Percentiles rank a stretch among this genome's conserved stretches.
These are phyloP conservation scores for Diospyros lotus DNA, from an alignment of 148 eudicot species.

Conservation along the genomic window DNA sequence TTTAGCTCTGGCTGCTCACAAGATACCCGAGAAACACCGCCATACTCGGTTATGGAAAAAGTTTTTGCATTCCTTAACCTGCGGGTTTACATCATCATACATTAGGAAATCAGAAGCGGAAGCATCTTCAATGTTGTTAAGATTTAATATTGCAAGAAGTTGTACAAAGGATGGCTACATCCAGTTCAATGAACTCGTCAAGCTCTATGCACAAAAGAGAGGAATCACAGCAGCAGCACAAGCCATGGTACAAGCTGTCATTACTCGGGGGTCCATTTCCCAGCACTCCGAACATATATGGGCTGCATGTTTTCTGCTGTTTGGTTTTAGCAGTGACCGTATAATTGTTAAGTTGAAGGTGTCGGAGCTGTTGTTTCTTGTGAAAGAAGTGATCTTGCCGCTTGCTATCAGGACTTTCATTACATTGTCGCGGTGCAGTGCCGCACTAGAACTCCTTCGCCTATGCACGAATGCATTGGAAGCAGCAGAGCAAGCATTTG, in stretches of 20 bases:
- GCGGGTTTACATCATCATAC: conserved; percentile 65
- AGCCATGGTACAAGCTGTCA: conserved; percentile 71
- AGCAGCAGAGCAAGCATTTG: conserved; percentile 81
- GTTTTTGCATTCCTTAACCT: conserved; percentile 56
- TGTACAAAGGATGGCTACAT: conserved; percentile 62
- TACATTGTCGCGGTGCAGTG: conserved; percentile 71
- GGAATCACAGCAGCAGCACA: conserved; percentile 66
- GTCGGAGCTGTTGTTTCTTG: conserved; percentile 54
- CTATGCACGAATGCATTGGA: conserved; percentile 81
- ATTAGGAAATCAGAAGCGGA: conserved; percentile 72
- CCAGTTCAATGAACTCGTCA: conserved; percentile 61
- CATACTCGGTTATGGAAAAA: conserved; percentile 55
- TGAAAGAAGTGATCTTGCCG: conserved; percentile 74
- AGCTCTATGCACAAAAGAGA: conserved; percentile 70
- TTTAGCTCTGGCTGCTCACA: conserved; percentile 74
- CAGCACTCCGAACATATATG: conserved; percentile 72
- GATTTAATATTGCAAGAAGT: conserved; percentile 78
- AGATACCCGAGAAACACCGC: conserved; percentile 63
- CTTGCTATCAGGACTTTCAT: conserved; percentile 74
- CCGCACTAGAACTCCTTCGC: conserved; percentile 85
- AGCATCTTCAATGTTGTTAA: conserved; percentile 71
- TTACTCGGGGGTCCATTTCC: conserved; percentile 41
- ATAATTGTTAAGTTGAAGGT: conserved; percentile 72
- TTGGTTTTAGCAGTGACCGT: conserved; percentile 80
- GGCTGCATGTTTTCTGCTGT: conserved; percentile 82